These are phyloP conservation scores for Tardiomyces depauwii DNA, from an alignment of 1,139 yeast genomes.

Conservation along the genomic window DNA sequence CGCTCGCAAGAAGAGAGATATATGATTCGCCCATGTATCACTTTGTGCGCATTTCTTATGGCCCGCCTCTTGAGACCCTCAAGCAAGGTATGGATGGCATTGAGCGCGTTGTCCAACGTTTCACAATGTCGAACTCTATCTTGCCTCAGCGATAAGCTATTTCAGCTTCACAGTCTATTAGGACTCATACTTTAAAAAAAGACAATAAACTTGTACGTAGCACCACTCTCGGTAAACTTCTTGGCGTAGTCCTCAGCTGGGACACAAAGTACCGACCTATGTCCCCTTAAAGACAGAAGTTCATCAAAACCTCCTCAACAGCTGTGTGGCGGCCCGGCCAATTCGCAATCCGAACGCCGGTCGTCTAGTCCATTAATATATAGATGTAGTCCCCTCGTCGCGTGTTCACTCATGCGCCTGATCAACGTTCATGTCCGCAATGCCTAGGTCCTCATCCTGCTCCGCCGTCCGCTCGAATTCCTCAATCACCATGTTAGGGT, in stretches of 20 bases:
- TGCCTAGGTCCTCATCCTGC: constrained; percentile 87
- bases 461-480: constrained; percentile 77
- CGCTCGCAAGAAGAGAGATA: constrained; percentile 48
- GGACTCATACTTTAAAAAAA: no score
- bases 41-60: constrained; percentile 52
- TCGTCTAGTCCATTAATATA: no score
- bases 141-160: neutral
- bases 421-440: constrained; percentile 58
- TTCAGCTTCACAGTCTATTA: neutral
- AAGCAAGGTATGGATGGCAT: constrained; percentile 59
- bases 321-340: no score
- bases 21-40: constrained; percentile 58
- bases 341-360: no score
- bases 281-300: no score
- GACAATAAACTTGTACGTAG: no score
- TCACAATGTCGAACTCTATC: neutral
- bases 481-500: constrained; percentile 88
- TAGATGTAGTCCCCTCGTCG: neutral
- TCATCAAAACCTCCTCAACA: no score
- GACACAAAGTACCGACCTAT: no score
- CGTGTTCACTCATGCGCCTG: neutral
- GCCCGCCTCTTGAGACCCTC: constrained; percentile 47
- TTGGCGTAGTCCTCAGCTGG: no score
- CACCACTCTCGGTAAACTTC: no score
- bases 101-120: constrained; percentile 36